phyloP scores from a whole-genome alignment of 495 filamentous ascomycete genomes.

The Tuber borchii region DNA sequence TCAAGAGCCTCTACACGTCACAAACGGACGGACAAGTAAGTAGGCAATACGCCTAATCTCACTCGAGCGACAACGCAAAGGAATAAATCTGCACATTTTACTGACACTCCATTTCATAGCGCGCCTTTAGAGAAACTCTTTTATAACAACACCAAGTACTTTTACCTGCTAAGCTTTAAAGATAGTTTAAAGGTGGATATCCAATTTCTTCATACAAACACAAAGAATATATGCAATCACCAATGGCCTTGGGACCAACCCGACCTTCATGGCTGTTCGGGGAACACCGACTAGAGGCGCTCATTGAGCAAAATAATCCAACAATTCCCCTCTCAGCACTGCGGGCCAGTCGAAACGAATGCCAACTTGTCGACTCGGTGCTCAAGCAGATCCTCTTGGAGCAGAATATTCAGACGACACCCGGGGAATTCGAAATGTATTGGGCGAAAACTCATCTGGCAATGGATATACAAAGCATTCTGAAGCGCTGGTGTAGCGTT shows the following conservation, averaged over 20 bases:
- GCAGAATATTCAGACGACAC: conserved; percentile 9
- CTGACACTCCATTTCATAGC: not conserved
- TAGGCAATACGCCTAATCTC: not conserved
- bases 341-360: conserved; percentile 21
- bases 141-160: not conserved
- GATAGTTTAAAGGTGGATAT: not conserved
- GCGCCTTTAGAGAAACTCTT: not conserved
- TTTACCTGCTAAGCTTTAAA: not conserved
- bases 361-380: conserved; percentile 23
- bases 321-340: conserved; percentile 14
- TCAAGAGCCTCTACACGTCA: not conserved
- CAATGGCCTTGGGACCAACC: conserved; percentile 17
- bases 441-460: conserved; percentile 35
- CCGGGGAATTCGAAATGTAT: conserved; percentile 29
- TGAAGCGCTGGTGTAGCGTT: conserved; percentile 28
- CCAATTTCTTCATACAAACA: not conserved
- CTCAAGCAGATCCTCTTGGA: conserved; percentile 21
- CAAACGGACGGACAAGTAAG: not conserved
- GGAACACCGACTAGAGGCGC: conserved; percentile 10
- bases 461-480: conserved; percentile 34
- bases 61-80: not conserved
- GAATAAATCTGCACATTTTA: not conserved
- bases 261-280: conserved; percentile 29
- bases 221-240: not conserved
- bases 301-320: conserved; percentile 19